A percentile compares a stretch with the other conserved stretches of the same genome.
These are phyloP conservation scores for Debaryomycetaceae sp. DNA, from an alignment of 1,139 yeast genomes.

Conservation along the genomic window DNA sequence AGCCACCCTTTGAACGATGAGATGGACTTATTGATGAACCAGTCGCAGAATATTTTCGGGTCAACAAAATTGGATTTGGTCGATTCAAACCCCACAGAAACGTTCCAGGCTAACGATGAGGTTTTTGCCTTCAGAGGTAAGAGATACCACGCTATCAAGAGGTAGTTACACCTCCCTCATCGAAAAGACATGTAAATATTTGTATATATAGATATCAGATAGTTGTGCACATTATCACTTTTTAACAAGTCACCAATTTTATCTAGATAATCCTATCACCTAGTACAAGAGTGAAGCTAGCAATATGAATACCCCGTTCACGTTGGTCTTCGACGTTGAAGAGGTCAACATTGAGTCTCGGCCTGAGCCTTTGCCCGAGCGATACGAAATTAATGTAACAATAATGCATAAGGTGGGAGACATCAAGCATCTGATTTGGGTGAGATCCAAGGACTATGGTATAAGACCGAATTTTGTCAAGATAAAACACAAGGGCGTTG, in stretches of 20 bases:
- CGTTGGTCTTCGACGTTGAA: constrained; percentile 14
- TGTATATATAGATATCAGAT: constrained; percentile 4
- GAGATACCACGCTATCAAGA: constrained; percentile 79
- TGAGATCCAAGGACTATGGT: constrained; percentile 16
- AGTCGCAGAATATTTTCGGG: constrained; percentile 67
- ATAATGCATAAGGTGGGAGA: constrained; percentile 19
- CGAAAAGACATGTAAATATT: constrained; percentile 2
- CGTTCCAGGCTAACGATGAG: constrained; percentile 85
- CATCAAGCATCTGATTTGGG: constrained; percentile 28
- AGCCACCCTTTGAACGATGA: constrained; percentile 62
- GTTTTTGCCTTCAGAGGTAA: constrained; percentile 93
- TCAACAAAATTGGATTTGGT: constrained; percentile 94
- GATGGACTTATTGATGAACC: constrained; percentile 77
- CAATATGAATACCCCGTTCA: constrained; percentile 23
- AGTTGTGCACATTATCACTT: not conserved
- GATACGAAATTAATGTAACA: constrained; percentile 17
- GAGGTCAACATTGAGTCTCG: constrained; percentile 9
- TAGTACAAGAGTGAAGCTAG: not conserved
- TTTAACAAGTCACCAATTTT: not conserved
- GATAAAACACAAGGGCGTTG: constrained; percentile 10
- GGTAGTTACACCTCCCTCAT: constrained; percentile 10
- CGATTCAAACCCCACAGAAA: constrained; percentile 87
- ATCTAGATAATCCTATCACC: not conserved
- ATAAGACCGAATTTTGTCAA: constrained; percentile 23
- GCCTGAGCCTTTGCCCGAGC: constrained; percentile 3